Conservation (phyloP, 371 early-diverging fungal species). For the Rhizopus stolonifer region DNA sequence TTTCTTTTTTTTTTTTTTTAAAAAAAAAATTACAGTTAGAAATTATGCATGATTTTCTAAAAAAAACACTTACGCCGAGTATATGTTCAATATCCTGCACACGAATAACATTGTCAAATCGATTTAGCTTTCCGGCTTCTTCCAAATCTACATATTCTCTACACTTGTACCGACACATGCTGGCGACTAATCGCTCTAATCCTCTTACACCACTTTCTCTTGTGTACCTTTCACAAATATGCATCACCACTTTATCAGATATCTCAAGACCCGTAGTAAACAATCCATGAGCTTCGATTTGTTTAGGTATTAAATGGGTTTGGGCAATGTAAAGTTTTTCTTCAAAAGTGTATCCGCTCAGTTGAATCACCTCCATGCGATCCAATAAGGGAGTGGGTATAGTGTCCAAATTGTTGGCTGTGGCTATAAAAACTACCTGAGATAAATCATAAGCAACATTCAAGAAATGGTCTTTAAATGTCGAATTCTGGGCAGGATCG, state of each 20-base stretch:
- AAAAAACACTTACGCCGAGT: constrained; percentile 38
- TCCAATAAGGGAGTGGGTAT: constrained; percentile 82
- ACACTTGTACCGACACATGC: constrained; percentile 74
- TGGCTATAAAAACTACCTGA: constrained; percentile 82
- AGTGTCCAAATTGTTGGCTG: constrained; percentile 77
- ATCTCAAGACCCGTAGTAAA: constrained; percentile 34
- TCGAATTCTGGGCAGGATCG: constrained; percentile 82
- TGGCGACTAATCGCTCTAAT: constrained; percentile 75
- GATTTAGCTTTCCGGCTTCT: constrained; percentile 20
- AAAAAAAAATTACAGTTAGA: background rate
- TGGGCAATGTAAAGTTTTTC: constrained; percentile 69
- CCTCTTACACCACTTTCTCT: constrained; percentile 85
- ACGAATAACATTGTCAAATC: constrained; percentile 16
- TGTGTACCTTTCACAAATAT: constrained; percentile 71
- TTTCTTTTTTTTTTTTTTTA: background rate
- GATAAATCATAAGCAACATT: constrained; percentile 83
- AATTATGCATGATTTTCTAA: background rate
- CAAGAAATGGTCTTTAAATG: constrained; percentile 78
- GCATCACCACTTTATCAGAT: constrained; percentile 52
- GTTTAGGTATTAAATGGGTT: constrained; percentile 65
- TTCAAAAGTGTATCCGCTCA: constrained; percentile 84
- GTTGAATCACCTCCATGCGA: constrained; percentile 82
- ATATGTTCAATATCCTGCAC: constrained; percentile 24
- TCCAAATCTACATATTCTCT: constrained; percentile 58
- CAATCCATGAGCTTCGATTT: constrained; percentile 70